Evolutionary conservation across 148 eudicot species (phyloP), one percentile per base, ranked within the genome.

Genomic region (Polygonum aviculare): DNA sequence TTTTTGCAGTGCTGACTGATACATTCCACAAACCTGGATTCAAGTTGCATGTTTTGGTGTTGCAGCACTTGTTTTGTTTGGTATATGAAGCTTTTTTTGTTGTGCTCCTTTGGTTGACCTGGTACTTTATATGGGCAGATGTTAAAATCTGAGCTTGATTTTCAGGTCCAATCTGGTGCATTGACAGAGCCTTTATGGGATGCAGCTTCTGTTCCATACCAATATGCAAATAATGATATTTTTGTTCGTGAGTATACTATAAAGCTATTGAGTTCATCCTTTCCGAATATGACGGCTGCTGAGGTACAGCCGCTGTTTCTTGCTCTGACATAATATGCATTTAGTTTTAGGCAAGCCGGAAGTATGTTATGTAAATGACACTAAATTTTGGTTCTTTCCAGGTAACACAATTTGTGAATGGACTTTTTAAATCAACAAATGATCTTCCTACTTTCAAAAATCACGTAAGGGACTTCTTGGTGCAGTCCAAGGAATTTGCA

Each of bases 11-110:
- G 75, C 79, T 96, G 74, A 91, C 99, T 11, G 99, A 96, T 80
- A 96, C 99, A 40, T 96, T 96, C 73, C 99, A 96, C 81, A 96
- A 96, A 83, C 99, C 98, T 72, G 99, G 98, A 70, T 96, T 96
- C 83, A 96, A 93, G 86, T 77, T 96, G 83, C 99, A 96, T 51
- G 97, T 96, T 55, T 74, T 89, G 84, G 97, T 96, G 83, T 83
- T 96, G 72, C 99, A 96, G 82, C 88, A 91, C 81, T 77, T 96
- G 75, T 93, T 96, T 78, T 85, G 93, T 79, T 77, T 93, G 95
- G 98, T 96, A 88, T 44, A 48, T 38, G 59, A 55, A 16, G 15
- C n/a, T 65, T 16, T 35, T 3, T 51, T 35, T 35, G 12, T 57
- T 57, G 21, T 57, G 63, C 63, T 22, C 26, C 21, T 10, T 21